Percentiles rank a stretch among this genome's conserved stretches.
Evolutionary conservation across 2,329 filamentous ascomycete species (phyloP).

Genomic region (Sporothrix inflata): DNA sequence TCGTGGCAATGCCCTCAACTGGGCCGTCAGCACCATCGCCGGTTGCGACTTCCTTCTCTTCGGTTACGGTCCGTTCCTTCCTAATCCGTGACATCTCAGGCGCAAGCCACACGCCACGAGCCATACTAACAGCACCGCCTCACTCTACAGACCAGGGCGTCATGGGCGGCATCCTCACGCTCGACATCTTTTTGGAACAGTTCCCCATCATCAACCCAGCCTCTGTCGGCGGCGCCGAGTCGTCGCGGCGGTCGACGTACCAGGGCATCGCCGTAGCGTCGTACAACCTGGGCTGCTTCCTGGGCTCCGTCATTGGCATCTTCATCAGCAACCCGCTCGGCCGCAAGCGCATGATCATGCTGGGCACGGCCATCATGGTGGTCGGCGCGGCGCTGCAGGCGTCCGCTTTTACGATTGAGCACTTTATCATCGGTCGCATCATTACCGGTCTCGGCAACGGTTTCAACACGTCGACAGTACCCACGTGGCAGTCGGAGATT

Average conservation of each 20-base stretch:
- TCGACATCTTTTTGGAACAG: slow-evolving; percentile 60
- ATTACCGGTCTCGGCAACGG: slow-evolving; percentile 51
- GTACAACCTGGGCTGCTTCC: slow-evolving; percentile 41
- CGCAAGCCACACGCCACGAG: not conserved
- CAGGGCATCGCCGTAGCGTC: slow-evolving; percentile 48
- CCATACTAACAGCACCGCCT: not conserved
- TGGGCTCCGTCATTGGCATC: slow-evolving; percentile 39
- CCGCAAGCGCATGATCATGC: slow-evolving; percentile 47
- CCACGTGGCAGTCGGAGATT: slow-evolving; percentile 65
- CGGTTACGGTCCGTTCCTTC: slow-evolving; percentile 52
- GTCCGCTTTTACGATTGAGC: slow-evolving; percentile 44
- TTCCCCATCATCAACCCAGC: slow-evolving; percentile 60
- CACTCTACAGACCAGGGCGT: slow-evolving; percentile 67
- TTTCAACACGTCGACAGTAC: slow-evolving; percentile 51
- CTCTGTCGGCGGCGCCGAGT: slow-evolving; percentile 39
- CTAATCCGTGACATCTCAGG: not conserved
- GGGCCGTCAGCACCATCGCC: slow-evolving; percentile 71
- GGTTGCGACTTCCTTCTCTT: slow-evolving; percentile 72
- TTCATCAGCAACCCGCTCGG: slow-evolving; percentile 48
- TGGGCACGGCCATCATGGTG: slow-evolving; percentile 48
- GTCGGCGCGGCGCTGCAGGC: slow-evolving; percentile 49
- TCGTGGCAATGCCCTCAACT: slow-evolving; percentile 66
- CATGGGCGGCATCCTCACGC: slow-evolving; percentile 74
- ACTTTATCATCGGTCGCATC: slow-evolving; percentile 51
- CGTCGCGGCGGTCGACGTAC: slow-evolving; percentile 52